A percentile compares a stretch with the other conserved stretches of the same genome.
These are phyloP conservation scores for Imleria badia DNA, from an alignment of 768 basidiomycete genomes.

Conservation along the genomic window DNA sequence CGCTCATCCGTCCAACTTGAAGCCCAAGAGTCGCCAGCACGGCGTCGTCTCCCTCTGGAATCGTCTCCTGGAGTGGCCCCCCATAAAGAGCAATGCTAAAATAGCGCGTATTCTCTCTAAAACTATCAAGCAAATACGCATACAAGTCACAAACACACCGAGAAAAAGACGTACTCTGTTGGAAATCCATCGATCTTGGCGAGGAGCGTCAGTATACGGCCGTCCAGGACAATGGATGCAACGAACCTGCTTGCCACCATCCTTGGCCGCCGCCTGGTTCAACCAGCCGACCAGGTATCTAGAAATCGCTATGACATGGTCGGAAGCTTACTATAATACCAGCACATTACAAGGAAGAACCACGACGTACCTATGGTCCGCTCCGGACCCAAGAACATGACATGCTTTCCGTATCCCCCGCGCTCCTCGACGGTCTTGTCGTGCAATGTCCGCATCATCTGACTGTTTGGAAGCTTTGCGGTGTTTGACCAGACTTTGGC, in stretches of 20 bases:
- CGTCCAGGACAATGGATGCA: background rate
- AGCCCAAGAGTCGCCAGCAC: no score
- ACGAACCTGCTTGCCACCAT: constrained; percentile 16
- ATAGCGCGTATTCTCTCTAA: background rate
- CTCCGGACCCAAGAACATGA: background rate
- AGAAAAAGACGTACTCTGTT: background rate
- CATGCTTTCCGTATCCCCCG: constrained; percentile 12
- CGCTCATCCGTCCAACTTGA: no score
- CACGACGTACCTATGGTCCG: background rate
- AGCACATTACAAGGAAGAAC: no score
- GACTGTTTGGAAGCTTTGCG: constrained; percentile 8
- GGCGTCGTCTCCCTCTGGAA: no score
- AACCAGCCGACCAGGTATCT: constrained; percentile 3
- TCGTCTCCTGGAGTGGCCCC: background rate
- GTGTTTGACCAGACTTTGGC: constrained; percentile 17
- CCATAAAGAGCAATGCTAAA: background rate
- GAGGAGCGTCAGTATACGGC: background rate
- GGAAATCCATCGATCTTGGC: background rate
- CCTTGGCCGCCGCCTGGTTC: constrained; percentile 6
- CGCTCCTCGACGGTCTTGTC: constrained; percentile 3
- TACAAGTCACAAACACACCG: background rate
- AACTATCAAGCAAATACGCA: background rate
- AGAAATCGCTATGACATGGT: background rate
- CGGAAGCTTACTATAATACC: background rate
- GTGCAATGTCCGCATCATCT: background rate